Evolutionary conservation across 441 rosid genomes (phyloP), one percentile per base, ranked within the genome.

Genomic region (Mallotus japonicus): DNA sequence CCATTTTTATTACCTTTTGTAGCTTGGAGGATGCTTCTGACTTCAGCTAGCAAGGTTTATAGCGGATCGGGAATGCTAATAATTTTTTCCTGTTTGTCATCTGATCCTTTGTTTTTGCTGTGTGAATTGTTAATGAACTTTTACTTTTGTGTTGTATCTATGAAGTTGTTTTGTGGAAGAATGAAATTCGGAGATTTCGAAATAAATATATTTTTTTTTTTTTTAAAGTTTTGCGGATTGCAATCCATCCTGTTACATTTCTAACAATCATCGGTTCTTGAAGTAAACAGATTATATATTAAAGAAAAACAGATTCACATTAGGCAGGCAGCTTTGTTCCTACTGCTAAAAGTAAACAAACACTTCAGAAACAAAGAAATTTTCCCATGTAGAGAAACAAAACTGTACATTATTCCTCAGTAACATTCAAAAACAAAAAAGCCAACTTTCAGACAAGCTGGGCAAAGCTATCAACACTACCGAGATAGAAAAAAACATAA

Each of bases 21-120:
- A 88, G 89, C 70, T 88, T 66, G 90, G 92, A 4, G 89, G 87
- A 71, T 71, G 84, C 80, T 58, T 84, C 67, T 85, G 78, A 79
- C 53, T 42, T 42, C 13, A 28, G 55, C 55, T 4, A 24, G 19
- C 15, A 65, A 47, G 61, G 72, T 65, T 68, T 8, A 4, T 5
- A 0, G 65, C 61, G 10, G 61, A 40, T n/a, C 53, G 14, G n/a
- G 59, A 17, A 22, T 2, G 65, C 22, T 17, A 19, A 14, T 40
- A 19, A 58, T 32, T 28, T 32, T 9, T 40, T 28, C 15, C 11
- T 13, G 51, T 59, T 37, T 20, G 54, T 24, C 0, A 16, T 61
- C 9, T 8, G 62, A 53, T 54, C 62, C 55, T 19, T 15, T 58
- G 16, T 34, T 49, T 73, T 20, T 28, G 32, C 32, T 2, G 32